Conservation (phyloP, 2,329 filamentous ascomycete genomes). For the Diaporthe batatas region DNA sequence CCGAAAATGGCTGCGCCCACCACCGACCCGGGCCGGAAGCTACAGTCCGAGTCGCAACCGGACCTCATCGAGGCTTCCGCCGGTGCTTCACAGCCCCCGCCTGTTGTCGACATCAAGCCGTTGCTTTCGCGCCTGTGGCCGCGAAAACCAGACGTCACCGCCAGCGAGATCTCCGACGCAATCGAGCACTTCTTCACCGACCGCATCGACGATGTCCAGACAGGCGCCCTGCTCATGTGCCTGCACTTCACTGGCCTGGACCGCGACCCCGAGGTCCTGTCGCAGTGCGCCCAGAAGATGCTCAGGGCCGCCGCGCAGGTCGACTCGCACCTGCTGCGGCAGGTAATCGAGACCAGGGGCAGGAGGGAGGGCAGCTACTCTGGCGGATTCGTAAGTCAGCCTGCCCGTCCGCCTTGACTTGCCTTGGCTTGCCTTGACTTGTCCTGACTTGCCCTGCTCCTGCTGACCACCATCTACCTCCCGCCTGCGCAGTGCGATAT, state of each 20-base stretch:
- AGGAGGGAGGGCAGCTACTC: conserved; percentile 79
- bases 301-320: conserved; percentile 81
- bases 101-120: conserved; percentile 73
- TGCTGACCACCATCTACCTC: conserved; percentile 13
- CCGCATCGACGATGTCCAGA: conserved; percentile 88
- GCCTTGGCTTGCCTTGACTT: background rate
- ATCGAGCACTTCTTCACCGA: conserved; percentile 94
- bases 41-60: conserved; percentile 36
- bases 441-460: conserved; percentile 9
- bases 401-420: conserved; percentile 4
- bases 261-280: conserved; percentile 85
- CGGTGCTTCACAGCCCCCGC: conserved; percentile 40
- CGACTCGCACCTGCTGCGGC: conserved; percentile 72
- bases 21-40: conserved; percentile 5
- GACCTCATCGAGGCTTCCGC: conserved; percentile 37
- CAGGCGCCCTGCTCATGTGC: conserved; percentile 87
- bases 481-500: conserved; percentile 78
- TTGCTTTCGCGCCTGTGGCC: conserved; percentile 82
- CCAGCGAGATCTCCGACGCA: conserved; percentile 88
- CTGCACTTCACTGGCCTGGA: conserved; percentile 93
- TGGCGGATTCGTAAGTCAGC: conserved; percentile 81
- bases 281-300: conserved; percentile 88
- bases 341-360: conserved; percentile 71
- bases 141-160: conserved; percentile 68
- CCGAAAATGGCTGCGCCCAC: conserved; percentile 22